A percentile compares a stretch with the other conserved stretches of the same genome.
Evolutionary conservation across 169 alveolate genomes (phyloP).

Genomic region (Eimeria tenella): DNA sequence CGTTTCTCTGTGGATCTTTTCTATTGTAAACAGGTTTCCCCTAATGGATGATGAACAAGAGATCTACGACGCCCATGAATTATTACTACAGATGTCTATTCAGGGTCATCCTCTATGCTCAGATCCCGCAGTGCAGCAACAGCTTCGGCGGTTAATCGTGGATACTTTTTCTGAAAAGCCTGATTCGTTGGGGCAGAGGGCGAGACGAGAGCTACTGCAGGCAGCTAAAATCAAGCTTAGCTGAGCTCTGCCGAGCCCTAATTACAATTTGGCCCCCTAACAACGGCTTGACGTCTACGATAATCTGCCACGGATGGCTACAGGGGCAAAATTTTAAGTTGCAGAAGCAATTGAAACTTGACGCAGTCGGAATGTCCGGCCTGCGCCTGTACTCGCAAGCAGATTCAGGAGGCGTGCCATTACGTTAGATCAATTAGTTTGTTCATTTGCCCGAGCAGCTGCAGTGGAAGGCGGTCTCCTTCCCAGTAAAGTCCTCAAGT

Average conservation of each 20-base stretch:
- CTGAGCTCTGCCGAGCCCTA: background rate
- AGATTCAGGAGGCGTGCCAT: conserved; percentile 7
- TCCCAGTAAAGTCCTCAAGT: background rate
- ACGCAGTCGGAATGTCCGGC: conserved; percentile 1
- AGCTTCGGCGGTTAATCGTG: conserved; percentile 49
- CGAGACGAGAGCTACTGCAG: conserved; percentile 54
- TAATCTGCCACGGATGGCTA: background rate
- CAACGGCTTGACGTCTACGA: conserved; percentile 6
- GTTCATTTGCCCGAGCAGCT: conserved; percentile 4
- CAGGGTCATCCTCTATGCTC: conserved; percentile 56
- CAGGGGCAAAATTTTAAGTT: background rate
- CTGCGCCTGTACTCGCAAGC: conserved; percentile 26
- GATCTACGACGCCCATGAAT: conserved; percentile 62
- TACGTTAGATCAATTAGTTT: background rate
- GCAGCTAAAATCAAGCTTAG: conserved; percentile 59
- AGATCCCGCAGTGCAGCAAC: conserved; percentile 41
- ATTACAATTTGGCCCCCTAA: background rate
- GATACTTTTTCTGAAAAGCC: conserved; percentile 6
- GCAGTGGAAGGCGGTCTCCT: background rate
- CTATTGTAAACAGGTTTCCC: conserved; percentile 68
- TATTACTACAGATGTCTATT: conserved; percentile 31
- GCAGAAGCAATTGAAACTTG: background rate
- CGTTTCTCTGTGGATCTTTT: background rate
- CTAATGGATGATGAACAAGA: conserved; percentile 76
- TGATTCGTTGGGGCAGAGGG: conserved; percentile 56